phyloP scores from a whole-genome alignment of 2,329 filamentous ascomycete genomes.

The Alternaria rosae region DNA sequence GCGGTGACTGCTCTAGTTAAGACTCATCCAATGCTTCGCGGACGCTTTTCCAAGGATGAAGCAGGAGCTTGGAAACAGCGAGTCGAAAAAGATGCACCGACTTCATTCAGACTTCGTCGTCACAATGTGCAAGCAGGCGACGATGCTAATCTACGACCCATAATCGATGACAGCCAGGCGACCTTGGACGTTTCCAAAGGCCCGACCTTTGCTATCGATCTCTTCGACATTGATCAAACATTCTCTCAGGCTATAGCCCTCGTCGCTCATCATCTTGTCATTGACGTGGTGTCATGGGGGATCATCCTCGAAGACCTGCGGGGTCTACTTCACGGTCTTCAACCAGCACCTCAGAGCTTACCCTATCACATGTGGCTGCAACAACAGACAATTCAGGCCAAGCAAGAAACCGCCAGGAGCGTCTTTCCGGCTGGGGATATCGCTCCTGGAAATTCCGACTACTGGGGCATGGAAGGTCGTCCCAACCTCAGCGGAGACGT shows the following conservation, averaged over 20 bases:
- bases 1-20: conserved; percentile 44
- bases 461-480: conserved; percentile 50
- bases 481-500: conserved; percentile 46
- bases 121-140: conserved; percentile 23
- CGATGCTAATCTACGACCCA: conserved; percentile 23
- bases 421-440: conserved; percentile 39
- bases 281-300: conserved; percentile 52
- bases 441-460: conserved; percentile 38
- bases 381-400: conserved; percentile 41
- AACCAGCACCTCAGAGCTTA: conserved; percentile 37
- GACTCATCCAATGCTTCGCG: conserved; percentile 52
- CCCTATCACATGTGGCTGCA: conserved; percentile 50
- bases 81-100: conserved; percentile 31
- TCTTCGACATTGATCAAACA: conserved; percentile 49
- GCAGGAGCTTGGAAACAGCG: conserved; percentile 43
- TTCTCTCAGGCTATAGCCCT: conserved; percentile 47
- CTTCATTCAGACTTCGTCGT: conserved; percentile 36
- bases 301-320: conserved; percentile 50
- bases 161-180: conserved; percentile 41
- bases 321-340: conserved; percentile 37
- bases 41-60: conserved; percentile 43
- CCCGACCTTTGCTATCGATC: conserved; percentile 53
- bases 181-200: conserved; percentile 45
- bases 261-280: conserved; percentile 48
- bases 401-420: conserved; percentile 30